Base-by-base conservation (phyloP, 2,329 filamentous ascomycete species). In the Blastomyces emzantsi region DNA sequence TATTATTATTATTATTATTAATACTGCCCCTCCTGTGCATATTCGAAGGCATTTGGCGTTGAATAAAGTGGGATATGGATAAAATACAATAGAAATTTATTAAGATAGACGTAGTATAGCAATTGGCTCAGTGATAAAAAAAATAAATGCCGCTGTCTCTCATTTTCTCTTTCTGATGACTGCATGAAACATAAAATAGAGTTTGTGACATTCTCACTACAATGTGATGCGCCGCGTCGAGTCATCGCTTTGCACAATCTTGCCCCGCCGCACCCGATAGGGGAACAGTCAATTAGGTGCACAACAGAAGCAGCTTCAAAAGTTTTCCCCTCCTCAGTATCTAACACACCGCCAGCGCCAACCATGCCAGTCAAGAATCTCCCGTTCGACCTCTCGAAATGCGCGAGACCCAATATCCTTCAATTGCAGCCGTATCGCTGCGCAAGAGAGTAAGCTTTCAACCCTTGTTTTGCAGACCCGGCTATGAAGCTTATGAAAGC, bases 381-480 rank as follows among this genome's bases (percentile, higher is more conserved):
- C 43, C 80, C 87, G 41, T 92, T 92, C 75, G 84, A 91, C 72
- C 79, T 93, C 61, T 79, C 88, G 69, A 88, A 83, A 66, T 92
- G 89, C 73, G 89, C 88, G 51, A 83, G 90, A 69, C 82, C 87
- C 54, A 93, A 92, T 75, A 92, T 93, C 65, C 78, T 92, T 67
- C 82, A 87, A 66, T 80, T 93, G 58, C 82, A 91, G 71, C 90
- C 90, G 49, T 93, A 93, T 73, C 86, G 90, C 64, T 93, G 90
- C 74, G 90, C 90, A 36, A 79, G 90, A 83, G 90, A 93, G 89
- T 91, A 79, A 77, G 87, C 77, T 64, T 60, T 63, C 65, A 61
- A 58, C 61, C 64, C 52, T 63, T 56, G 55, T 62, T 59, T 36
- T 60, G 56, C 15, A 36, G 25, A 17, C 49, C 25, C 15, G n/a